phyloP scores from a whole-genome alignment of 176 grass and related monocot genomes.

The Aegilops sharonensis region DNA sequence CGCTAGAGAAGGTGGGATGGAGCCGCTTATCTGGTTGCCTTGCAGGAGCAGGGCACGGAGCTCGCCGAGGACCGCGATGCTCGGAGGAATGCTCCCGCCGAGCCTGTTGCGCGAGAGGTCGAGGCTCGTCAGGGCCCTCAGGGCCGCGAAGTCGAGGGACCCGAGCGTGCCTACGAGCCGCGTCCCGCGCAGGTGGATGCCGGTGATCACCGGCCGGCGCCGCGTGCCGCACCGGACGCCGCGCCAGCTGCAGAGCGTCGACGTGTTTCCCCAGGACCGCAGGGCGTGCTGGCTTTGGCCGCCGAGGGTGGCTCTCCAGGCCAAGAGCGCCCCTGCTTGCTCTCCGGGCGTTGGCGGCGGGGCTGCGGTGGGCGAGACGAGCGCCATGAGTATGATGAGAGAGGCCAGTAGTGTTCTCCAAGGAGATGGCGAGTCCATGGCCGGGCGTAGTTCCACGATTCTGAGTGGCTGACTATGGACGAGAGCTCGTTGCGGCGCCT shows the following conservation, averaged over 20 bases:
- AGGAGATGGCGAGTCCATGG: not conserved
- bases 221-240: not conserved
- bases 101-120: not conserved
- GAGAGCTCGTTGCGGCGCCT: not conserved
- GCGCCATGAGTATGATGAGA: not conserved
- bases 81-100: not conserved
- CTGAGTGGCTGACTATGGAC: not conserved
- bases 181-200: not conserved
- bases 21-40: constrained; percentile 11
- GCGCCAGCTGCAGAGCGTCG: not conserved
- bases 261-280: not conserved
- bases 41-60: not conserved
- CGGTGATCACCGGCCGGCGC: not conserved
- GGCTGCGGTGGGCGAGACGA: not conserved
- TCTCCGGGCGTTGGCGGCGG: not conserved
- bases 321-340: not conserved
- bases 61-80: not conserved
- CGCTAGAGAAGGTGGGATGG: not conserved
- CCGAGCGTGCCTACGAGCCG: not conserved
- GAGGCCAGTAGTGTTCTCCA: not conserved
- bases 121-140: not conserved
- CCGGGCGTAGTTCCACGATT: not conserved
- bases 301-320: not conserved
- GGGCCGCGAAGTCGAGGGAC: not conserved
- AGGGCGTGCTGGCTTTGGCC: not conserved